Conservation (phyloP, 176 grass and related monocot genomes). For the Miscanthus lutarioriparius region DNA sequence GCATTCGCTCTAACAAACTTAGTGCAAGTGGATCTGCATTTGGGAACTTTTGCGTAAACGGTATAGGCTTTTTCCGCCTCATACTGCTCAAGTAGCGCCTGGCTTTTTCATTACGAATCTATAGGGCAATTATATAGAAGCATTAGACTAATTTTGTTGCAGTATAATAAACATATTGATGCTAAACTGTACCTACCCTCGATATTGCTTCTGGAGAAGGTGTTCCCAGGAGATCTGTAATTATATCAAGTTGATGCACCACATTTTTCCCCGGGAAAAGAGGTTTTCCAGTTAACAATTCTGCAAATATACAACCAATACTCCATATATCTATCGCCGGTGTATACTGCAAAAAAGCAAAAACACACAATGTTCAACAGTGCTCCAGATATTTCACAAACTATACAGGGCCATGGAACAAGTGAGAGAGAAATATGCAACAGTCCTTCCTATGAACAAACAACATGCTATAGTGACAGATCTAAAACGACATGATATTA, state of each 20-base stretch:
- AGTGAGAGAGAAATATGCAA: slow-evolving; percentile 1
- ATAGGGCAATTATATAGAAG: slow-evolving; percentile 15
- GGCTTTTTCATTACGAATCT: slow-evolving; percentile 98
- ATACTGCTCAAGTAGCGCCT: slow-evolving; percentile 89
- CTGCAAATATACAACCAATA: slow-evolving; percentile 95
- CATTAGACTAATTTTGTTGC: not conserved
- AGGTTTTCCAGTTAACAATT: slow-evolving; percentile 88
- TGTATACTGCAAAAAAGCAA: slow-evolving; percentile 64
- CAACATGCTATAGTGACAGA: not conserved
- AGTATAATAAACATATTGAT: not conserved
- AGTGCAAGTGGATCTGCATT: slow-evolving; percentile 75
- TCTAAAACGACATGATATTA: not conserved
- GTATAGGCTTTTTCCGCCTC: slow-evolving; percentile 73
- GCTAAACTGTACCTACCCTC: slow-evolving; percentile 57
- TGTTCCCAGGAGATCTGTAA: slow-evolving; percentile 90
- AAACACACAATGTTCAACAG: slow-evolving; percentile 16
- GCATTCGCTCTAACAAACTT: slow-evolving; percentile 73
- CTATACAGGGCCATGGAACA: not conserved
- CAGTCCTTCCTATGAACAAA: not conserved
- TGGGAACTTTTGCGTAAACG: slow-evolving; percentile 81
- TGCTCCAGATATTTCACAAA: not conserved
- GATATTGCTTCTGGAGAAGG: slow-evolving; percentile 85
- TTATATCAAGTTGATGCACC: slow-evolving; percentile 92
- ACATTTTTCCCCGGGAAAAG: slow-evolving; percentile 98
- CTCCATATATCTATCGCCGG: slow-evolving; percentile 99